Conservation (phyloP, 169 alveolate genomes). For the Plasmodium billcollinsi region DNA sequence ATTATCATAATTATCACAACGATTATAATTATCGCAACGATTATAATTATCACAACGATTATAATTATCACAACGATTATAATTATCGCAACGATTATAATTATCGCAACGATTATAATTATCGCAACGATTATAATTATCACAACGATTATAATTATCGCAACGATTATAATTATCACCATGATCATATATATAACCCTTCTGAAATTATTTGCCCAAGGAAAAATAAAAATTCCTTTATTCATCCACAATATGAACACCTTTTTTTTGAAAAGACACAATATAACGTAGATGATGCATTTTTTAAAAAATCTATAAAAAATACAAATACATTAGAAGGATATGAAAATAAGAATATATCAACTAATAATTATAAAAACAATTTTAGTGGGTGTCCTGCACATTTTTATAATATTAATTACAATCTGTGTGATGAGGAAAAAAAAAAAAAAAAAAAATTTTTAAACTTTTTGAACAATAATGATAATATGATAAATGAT, state of each 20-base stretch:
- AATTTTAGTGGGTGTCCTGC: background rate
- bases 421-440: background rate
- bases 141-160: too few species aligned
- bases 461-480: slow-evolving; percentile 18
- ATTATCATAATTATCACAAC: too few species aligned
- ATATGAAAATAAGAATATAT: background rate
- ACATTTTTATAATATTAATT: background rate
- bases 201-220: too few species aligned
- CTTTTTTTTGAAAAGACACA: background rate
- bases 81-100: too few species aligned
- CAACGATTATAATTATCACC: too few species aligned
- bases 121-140: too few species aligned
- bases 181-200: too few species aligned
- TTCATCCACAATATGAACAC: background rate
- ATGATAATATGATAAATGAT: background rate
- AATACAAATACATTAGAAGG: background rate
- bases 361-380: background rate
- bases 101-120: too few species aligned
- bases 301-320: slow-evolving; percentile 2
- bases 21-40: too few species aligned
- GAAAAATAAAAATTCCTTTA: background rate
- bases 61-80: too few species aligned
- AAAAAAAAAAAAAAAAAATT: slow-evolving; percentile 12
- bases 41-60: too few species aligned
- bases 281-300: slow-evolving; percentile 11